Evolutionary conservation across 345 rosid species (phyloP), one percentile per base, ranked within the genome.

Genomic region (Hevea brasiliensis): DNA sequence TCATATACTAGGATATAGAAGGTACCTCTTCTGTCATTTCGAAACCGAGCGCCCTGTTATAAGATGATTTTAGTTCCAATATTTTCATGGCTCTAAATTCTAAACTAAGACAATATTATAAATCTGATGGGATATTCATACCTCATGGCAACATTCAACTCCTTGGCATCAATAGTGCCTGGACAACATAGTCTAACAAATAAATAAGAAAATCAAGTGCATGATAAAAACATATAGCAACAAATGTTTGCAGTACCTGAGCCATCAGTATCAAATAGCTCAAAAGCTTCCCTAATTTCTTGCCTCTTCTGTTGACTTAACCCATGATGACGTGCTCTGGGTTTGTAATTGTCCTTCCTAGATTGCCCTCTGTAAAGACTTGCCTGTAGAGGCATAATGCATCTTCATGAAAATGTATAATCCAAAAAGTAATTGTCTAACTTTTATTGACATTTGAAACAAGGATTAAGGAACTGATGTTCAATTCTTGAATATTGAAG

Each of bases 71-170:
- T 26, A 71, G 74, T 74, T 57, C 32, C 50, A 66, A 53, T 11
- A 18, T 10, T 8, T 56, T 13, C 40, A 24, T 35, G 7, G 41
- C 48, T 58, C 20, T 32, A 69, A 45, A n/a, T 41, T 58, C 20
- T 32, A 69, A 77, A 60, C 53, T 15, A 15, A n/a, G 71, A 68
- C 23, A 63, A 15, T 44, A 15, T 7, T 8, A 40, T 15, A 26
- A 1, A 45, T 0, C 0, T n/a, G 29, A 48, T 26, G 67, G 9
- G 2, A 53, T 20, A 74, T 35, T 51, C 78, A 70, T 67, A 92
- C 98, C 98, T 96, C 98, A 96, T 96, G 56, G 98, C 99, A 67
- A 96, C 94, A 79, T 91, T 91, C 81, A 96, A 85, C 92, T 96
- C 98, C 76, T 86, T 93, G 23, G 92, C 99, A 90, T 96, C 99